These are phyloP conservation scores for Boeremia lycopersici DNA, from an alignment of 2,329 filamentous ascomycete species.

Conservation along the genomic window DNA sequence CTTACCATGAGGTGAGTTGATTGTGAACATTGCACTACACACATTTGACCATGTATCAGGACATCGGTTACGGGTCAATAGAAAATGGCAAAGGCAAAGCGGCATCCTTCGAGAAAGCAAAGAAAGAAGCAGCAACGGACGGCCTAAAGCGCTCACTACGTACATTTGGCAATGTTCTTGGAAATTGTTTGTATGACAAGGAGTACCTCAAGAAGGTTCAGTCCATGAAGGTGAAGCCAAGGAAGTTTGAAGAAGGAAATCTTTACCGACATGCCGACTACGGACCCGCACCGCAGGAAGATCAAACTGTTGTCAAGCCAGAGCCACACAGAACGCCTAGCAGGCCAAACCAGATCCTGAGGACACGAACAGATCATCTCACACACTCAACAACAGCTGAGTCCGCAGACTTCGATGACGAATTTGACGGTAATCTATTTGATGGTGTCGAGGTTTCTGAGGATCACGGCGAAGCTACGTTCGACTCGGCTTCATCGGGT, in stretches of 20 bases:
- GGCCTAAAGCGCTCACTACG: slow-evolving; percentile 86
- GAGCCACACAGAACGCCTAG: slow-evolving; percentile 34
- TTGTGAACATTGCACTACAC: not conserved
- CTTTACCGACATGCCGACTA: slow-evolving; percentile 83
- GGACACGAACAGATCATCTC: slow-evolving; percentile 42
- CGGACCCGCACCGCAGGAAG: slow-evolving; percentile 51
- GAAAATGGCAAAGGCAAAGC: slow-evolving; percentile 97
- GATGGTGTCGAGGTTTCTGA: slow-evolving; percentile 62
- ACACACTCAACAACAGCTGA: slow-evolving; percentile 47
- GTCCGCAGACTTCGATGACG: slow-evolving; percentile 58
- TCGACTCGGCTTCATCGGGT: slow-evolving; percentile 32
- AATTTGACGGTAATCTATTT: slow-evolving; percentile 60
- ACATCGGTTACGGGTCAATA: slow-evolving; percentile 94
- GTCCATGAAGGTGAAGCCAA: slow-evolving; percentile 80
- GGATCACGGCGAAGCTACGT: slow-evolving; percentile 68
- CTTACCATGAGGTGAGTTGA: slow-evolving; percentile 77
- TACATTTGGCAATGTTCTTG: slow-evolving; percentile 93
- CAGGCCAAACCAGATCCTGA: slow-evolving; percentile 30
- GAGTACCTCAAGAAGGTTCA: slow-evolving; percentile 89
- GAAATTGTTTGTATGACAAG: slow-evolving; percentile 99
- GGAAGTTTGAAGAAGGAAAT: slow-evolving; percentile 77
- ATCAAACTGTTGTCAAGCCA: slow-evolving; percentile 35
- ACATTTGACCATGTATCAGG: slow-evolving; percentile 52
- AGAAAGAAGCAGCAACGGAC: slow-evolving; percentile 97
- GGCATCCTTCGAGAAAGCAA: slow-evolving; percentile 95